Percentiles rank a stretch among this genome's conserved stretches.
Conservation (phyloP, 352 stramenopile genomes). For the Globisporangium apiculatum region DNA sequence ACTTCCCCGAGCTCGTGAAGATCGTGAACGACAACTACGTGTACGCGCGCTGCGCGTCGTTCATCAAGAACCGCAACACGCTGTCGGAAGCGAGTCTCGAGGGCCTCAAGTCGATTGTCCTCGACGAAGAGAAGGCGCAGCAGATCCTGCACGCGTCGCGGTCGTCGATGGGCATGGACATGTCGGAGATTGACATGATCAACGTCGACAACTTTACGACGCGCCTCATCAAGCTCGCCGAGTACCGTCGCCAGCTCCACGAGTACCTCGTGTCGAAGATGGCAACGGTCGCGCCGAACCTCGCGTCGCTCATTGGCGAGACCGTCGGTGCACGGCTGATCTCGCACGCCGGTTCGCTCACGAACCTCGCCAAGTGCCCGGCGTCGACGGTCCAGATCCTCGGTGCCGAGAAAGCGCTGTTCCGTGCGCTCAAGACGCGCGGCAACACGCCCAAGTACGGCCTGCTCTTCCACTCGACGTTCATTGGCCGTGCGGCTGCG, state of each 20-base stretch:
- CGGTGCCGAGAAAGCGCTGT: conserved; percentile 99
- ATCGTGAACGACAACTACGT: conserved; percentile 99
- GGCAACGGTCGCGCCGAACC: conserved; percentile 97
- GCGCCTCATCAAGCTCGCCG: conserved; percentile 97
- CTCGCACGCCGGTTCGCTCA: conserved; percentile 98
- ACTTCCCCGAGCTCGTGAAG: conserved; percentile 99
- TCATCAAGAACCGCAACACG: conserved; percentile 92
- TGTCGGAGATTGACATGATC: conserved; percentile 98
- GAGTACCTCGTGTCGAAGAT: conserved; percentile 97
- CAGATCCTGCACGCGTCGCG: conserved; percentile 92
- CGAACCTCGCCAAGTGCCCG: conserved; percentile 98
- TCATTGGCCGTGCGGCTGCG: conserved; percentile 97
- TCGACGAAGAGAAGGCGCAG: conserved; percentile 96
- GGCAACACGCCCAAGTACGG: conserved; percentile 99
- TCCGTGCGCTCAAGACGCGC: conserved; percentile 99
- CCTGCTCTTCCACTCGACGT: conserved; percentile 99
- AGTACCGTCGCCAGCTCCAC: conserved; percentile 96
- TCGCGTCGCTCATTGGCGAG: conserved; percentile 98
- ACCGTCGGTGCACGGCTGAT: conserved; percentile 99
- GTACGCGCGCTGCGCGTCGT: conserved; percentile 95
- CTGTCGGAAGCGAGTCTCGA: conserved; percentile 78
- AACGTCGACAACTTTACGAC: conserved; percentile 99
- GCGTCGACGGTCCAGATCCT: conserved; percentile 99
- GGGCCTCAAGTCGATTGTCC: conserved; percentile 89
- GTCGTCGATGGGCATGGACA: conserved; percentile 99